A percentile compares a stretch with the other conserved stretches of the same genome.
Evolutionary conservation across 805 yeast species (phyloP).

Genomic region (Lipomyces yamanashiensis): DNA sequence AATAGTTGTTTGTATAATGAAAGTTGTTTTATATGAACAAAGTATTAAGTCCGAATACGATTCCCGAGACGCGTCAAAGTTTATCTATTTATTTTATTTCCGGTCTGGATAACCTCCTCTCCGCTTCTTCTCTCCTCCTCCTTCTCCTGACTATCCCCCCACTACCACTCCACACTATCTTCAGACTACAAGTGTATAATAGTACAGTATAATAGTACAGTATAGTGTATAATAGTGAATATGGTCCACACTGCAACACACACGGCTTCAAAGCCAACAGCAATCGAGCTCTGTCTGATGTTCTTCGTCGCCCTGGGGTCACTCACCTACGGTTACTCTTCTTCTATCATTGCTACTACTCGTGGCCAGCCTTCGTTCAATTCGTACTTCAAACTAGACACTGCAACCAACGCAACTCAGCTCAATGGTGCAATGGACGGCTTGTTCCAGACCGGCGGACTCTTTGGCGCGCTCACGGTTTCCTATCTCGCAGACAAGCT

Average conservation of each 20-base stretch:
- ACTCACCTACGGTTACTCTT: slow-evolving; percentile 24
- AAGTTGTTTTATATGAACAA: not conserved
- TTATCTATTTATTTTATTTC: not conserved
- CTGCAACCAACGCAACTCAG: slow-evolving; percentile 22
- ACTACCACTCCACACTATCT: not conserved
- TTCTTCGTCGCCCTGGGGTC: slow-evolving; percentile 21
- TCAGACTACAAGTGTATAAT: no score
- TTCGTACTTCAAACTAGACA: slow-evolving; percentile 15
- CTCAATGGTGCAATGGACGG: slow-evolving; percentile 26
- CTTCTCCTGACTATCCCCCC: not conserved
- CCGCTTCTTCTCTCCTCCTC: not conserved
- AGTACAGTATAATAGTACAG: not conserved
- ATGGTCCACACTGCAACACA: not conserved
- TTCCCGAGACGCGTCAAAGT: not conserved
- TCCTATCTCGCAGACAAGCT: slow-evolving; percentile 19
- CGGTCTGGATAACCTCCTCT: not conserved
- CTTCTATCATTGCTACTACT: slow-evolving; percentile 21
- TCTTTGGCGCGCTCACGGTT: slow-evolving; percentile 20
- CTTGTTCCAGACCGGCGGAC: slow-evolving; percentile 24
- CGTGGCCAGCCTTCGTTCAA: slow-evolving; percentile 22
- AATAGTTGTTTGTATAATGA: not conserved
- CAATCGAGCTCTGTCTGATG: slow-evolving; percentile 18
- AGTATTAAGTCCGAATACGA: not conserved
- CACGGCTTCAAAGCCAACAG: slow-evolving; percentile 9
- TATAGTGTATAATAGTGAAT: not conserved